Base-by-base conservation (phyloP, 768 basidiomycete genomes). In the Pluteus cervinus region DNA sequence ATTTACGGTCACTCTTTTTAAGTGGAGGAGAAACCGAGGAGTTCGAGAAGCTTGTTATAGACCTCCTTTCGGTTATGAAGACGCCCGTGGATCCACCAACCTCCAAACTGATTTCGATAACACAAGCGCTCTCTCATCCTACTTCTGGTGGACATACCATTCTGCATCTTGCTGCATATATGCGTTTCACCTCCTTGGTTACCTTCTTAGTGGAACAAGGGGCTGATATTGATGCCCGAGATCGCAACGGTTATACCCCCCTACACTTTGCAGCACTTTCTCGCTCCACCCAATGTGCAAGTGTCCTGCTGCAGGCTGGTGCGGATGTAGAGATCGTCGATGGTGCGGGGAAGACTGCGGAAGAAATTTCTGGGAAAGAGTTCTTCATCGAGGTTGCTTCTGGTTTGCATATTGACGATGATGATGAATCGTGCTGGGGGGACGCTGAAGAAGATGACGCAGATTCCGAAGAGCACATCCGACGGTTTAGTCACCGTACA, bases 221-320 rank as follows among this genome's bases (percentile, higher is more conserved):
- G 5, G 79, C 83, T 24, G 88, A 92, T 53, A 47, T 92, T 37
- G 90, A 98, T 53, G 72, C 71, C 10, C 79, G 88, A 33, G 96
- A 99, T 58, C 69, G 75, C 33, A 94, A 91, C 57, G 94, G 94
- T 10, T 89, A 74, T 55, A 98, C 93, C 0, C 78, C 96, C 0
- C 62, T 97, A 23, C 87, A 93, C 60, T 85, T 93, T 50, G 86
- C 92, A 12, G 82, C 78, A 0, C 60, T 93, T 23, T 67, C 65
- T 5, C 73, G 72, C 16, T 79, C 84, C 10, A 63, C 66, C 37
- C 67, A 72, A 8, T 91, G 87, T 57, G 73, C 75, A 2, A 62
- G 68, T 31, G 57, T 81, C 4, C 66, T 99, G 21, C 50, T 94
- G n/a, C 65, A 72, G 8, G 88, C 79, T 21, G 89, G 89, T 21